Evolutionary conservation across 371 early-diverging fungal species (phyloP), one percentile per base, ranked within the genome.

Genomic region (Funneliformis caledonium): DNA sequence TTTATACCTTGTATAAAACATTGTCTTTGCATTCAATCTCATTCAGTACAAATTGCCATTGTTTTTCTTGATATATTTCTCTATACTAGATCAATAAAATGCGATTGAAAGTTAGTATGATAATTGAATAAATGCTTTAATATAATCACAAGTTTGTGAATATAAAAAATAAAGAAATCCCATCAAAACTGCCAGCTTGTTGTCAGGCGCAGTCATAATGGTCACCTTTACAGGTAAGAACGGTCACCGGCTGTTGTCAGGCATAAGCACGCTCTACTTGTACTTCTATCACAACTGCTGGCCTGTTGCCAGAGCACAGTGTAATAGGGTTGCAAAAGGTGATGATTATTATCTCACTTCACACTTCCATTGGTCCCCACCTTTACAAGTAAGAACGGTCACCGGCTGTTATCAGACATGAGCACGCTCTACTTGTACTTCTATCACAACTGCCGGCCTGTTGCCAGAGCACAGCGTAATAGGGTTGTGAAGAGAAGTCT

Each of bases 281-380:
- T 60, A 62, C 62, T 62, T 62, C 62, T 62, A 62, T 62, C 22
- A 62, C 60, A 62, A 62, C 62, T 62, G 26, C 26, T 26, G 62
- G 22, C n/a, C 62, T 62, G 11, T n/a, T 26, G 62, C 62, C 62
- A 62, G 62, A n/a, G 26, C 62, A 62, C 62, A 62, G 26, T 62
- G 62, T 62, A 26, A 62, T 62, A 62, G 62, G 62, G 26, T 62
- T 62, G 62, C 62, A 62, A 62, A 62, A 26, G n/a, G n/a, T n/a
- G n/a, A n/a, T n/a, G n/a, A n/a, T n/a, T n/a, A n/a, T n/a, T n/a
- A n/a, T n/a, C n/a, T n/a, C n/a, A n/a, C n/a, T n/a, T n/a, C n/a
- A n/a, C n/a, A n/a, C n/a, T n/a, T n/a, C n/a, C n/a, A n/a, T n/a
- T n/a, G n/a, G n/a, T n/a, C n/a, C n/a, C 26, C 26, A 62, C 62